Conservation (phyloP, 139 green algal genomes). For the Asterochloris erici region DNA sequence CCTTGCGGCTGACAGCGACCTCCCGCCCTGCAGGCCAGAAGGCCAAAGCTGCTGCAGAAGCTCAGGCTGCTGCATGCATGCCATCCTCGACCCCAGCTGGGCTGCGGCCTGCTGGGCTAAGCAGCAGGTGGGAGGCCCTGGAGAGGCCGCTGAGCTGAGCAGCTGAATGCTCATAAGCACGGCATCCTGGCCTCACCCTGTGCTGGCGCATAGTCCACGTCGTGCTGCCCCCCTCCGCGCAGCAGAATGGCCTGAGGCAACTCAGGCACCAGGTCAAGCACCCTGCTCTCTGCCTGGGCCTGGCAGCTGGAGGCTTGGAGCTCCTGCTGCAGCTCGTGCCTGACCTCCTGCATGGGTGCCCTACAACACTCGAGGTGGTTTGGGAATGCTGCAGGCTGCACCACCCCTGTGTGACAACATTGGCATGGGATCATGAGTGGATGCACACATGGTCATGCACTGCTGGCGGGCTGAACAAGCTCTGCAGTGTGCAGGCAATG, state of each 20-base stretch:
- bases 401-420: neutral
- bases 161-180: neutral
- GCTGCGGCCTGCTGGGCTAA: neutral
- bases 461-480: neutral
- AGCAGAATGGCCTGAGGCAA: constrained; percentile 39
- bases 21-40: constrained; percentile 42
- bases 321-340: constrained; percentile 6
- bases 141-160: neutral
- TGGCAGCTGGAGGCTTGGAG: neutral
- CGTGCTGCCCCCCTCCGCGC: constrained; percentile 47
- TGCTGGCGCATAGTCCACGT: constrained; percentile 39
- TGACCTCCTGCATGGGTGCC: constrained; percentile 10
- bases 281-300: neutral
- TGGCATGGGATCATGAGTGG: neutral
- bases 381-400: neutral
- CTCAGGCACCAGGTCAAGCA: too few species aligned
- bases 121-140: neutral
- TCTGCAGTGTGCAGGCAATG: too few species aligned
- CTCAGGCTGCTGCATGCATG: neutral
- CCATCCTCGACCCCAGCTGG: too few species aligned
- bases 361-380: neutral
- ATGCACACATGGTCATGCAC: neutral
- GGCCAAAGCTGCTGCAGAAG: neutral
- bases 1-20: constrained; percentile 77
- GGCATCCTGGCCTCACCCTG: neutral